Percentiles rank a stretch among this genome's conserved stretches.
Evolutionary conservation across 495 filamentous ascomycete genomes (phyloP).

Genomic region (Chaetomidium leptoderma): DNA sequence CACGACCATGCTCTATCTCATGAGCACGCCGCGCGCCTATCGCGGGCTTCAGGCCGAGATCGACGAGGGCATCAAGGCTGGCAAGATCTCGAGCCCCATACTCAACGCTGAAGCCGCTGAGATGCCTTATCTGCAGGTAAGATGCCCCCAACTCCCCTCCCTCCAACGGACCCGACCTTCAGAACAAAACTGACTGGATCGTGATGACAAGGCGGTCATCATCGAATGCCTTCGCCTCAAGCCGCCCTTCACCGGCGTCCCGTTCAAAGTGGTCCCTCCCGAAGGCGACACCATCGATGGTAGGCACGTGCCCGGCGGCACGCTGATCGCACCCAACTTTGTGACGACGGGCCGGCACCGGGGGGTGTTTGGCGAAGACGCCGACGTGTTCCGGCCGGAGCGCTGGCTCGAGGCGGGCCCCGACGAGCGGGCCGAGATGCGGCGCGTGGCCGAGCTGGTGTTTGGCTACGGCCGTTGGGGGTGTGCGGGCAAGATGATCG

Average conservation of each 20-base stretch:
- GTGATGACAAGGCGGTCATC: conserved; percentile 48
- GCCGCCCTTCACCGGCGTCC: conserved; percentile 35
- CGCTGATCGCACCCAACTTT: conserved; percentile 49
- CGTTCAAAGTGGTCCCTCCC: conserved; percentile 44
- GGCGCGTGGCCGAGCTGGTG: conserved; percentile 23
- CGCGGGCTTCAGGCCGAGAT: conserved; percentile 56
- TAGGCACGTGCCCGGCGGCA: conserved; percentile 50
- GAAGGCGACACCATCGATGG: conserved; percentile 51
- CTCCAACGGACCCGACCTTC: no score
- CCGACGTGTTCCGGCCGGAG: conserved; percentile 47
- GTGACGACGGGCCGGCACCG: conserved; percentile 25
- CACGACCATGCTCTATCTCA: conserved; percentile 50
- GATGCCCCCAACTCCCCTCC: not conserved
- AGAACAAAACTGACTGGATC: conserved; percentile 26
- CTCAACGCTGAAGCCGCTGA: conserved; percentile 39
- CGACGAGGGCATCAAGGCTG: conserved; percentile 36
- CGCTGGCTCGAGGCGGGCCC: conserved; percentile 44
- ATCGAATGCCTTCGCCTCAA: conserved; percentile 49
- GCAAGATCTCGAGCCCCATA: conserved; percentile 37
- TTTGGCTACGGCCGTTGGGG: conserved; percentile 44
- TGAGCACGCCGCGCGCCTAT: conserved; percentile 46
- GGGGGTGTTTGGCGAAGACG: conserved; percentile 38
- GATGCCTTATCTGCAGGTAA: conserved; percentile 41
- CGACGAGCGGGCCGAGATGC: conserved; percentile 35
- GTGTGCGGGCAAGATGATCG: conserved; percentile 45